These are phyloP conservation scores for Xylariaceae sp. DNA, from an alignment of 2,329 filamentous ascomycete genomes.

Conservation along the genomic window DNA sequence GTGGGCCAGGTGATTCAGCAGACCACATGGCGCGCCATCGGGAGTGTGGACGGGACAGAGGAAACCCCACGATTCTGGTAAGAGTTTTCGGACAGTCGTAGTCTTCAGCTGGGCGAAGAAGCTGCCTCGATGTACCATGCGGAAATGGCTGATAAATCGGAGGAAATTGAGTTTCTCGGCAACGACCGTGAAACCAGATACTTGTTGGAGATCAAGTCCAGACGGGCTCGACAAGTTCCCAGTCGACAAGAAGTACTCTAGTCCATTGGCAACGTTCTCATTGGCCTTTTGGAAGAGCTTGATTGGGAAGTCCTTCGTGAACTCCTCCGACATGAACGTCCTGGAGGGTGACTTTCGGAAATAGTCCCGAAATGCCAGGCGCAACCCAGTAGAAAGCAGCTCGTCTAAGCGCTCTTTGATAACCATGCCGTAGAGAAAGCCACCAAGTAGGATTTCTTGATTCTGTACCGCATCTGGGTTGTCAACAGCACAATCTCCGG, in stretches of 20 bases:
- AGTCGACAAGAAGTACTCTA: conserved; percentile 95
- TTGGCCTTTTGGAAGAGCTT: conserved; percentile 76
- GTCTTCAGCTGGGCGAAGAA: conserved; percentile 98
- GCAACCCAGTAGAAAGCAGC: conserved; percentile 56
- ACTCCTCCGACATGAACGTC: conserved; percentile 69
- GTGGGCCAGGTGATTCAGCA: conserved; percentile 91
- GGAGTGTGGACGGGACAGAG: conserved; percentile 96
- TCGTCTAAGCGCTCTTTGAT: conserved; percentile 93
- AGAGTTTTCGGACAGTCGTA: conserved; percentile 87
- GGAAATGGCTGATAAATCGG: conserved; percentile 97
- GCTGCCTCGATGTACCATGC: conserved; percentile 97
- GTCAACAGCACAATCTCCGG: conserved; percentile 86
- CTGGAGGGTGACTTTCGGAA: conserved; percentile 50
- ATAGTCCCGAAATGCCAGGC: conserved; percentile 49
- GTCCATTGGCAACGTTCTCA: conserved; percentile 75
- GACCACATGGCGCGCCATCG: conserved; percentile 88
- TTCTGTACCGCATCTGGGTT: conserved; percentile 96
- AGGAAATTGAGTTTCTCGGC: conserved; percentile 99
- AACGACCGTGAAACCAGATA: conserved; percentile 90
- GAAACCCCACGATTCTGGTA: conserved; percentile 97
- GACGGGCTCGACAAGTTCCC: conserved; percentile 89
- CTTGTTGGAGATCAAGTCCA: conserved; percentile 88
- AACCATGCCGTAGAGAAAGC: conserved; percentile 90
- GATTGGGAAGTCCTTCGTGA: conserved; percentile 69
- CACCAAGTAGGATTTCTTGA: conserved; percentile 88